Conservation (phyloP, 2,329 filamentous ascomycete genomes). For the Epichloe gansuensis region DNA sequence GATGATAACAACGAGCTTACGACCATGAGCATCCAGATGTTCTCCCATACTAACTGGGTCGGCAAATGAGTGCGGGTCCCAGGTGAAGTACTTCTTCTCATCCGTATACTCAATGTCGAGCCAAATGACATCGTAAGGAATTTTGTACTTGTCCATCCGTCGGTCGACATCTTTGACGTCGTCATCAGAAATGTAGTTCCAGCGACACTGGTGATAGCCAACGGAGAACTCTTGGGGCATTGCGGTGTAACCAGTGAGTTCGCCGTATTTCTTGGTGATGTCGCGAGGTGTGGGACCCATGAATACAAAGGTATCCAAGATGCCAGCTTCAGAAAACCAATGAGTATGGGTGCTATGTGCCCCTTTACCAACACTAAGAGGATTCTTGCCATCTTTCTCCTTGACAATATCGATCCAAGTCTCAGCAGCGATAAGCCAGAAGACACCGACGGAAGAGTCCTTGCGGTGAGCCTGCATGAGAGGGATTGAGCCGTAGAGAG, state of each 20-base stretch:
- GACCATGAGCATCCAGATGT: conserved; percentile 70
- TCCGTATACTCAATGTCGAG: conserved; percentile 96
- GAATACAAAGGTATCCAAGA: conserved; percentile 89
- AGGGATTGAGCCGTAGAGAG: conserved; percentile 90
- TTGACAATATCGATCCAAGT: conserved; percentile 96
- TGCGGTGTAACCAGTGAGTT: conserved; percentile 82
- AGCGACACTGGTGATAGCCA: conserved; percentile 93
- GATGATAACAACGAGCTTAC: conserved; percentile 88
- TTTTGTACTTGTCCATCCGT: conserved; percentile 89
- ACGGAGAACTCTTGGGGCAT: conserved; percentile 87
- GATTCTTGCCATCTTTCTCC: conserved; percentile 58
- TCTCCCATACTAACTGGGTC: conserved; percentile 80
- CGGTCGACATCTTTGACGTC: conserved; percentile 94
- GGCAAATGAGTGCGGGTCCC: conserved; percentile 78
- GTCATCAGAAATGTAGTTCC: conserved; percentile 97
- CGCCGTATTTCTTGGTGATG: conserved; percentile 68
- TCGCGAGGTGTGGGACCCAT: conserved; percentile 78
- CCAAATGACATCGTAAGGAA: conserved; percentile 98
- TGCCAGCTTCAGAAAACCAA: conserved; percentile 88
- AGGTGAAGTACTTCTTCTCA: conserved; percentile 96
- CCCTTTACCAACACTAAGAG: conserved; percentile 57
- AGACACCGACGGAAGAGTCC: conserved; percentile 84
- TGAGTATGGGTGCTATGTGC: conserved; percentile 75
- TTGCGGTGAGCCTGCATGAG: conserved; percentile 97
- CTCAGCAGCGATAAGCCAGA: conserved; percentile 95